These are phyloP conservation scores for Pyrenochaeta sp. DNA, from an alignment of 2,329 filamentous ascomycete genomes.

Conservation along the genomic window DNA sequence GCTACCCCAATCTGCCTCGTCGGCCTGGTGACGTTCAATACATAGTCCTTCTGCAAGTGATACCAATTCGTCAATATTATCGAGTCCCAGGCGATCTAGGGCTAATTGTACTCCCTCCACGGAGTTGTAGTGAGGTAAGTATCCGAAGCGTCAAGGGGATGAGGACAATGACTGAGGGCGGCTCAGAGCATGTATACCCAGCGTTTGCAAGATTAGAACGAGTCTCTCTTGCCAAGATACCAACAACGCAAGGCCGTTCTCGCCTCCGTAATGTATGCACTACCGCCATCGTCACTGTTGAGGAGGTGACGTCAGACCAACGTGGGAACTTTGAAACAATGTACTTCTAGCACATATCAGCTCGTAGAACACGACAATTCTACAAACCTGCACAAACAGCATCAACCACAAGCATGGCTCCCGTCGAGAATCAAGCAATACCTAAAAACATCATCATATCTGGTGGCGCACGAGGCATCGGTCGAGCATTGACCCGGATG, in stretches of 20 bases:
- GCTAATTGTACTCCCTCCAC: too few species aligned
- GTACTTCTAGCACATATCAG: constrained; percentile 2
- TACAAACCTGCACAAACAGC: neutral
- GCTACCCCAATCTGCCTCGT: too few species aligned
- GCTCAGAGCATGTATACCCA: too few species aligned
- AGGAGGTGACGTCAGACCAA: constrained; percentile 37
- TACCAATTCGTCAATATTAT: too few species aligned
- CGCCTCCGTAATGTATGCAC: neutral
- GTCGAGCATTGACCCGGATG: constrained; percentile 57
- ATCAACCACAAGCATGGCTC: constrained; percentile 14
- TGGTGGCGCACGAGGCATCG: constrained; percentile 59
- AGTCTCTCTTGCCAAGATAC: neutral
- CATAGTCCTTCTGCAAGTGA: too few species aligned
- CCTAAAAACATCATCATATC: constrained; percentile 51
- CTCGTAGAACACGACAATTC: constrained; percentile 3
- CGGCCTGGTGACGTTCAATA: too few species aligned
- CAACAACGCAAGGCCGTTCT: neutral
- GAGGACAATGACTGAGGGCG: too few species aligned
- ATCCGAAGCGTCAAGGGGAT: too few species aligned
- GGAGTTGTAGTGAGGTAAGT: too few species aligned
- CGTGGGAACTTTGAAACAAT: constrained; percentile 22
- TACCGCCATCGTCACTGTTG: neutral
- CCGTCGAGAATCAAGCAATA: constrained; percentile 13
- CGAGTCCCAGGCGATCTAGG: too few species aligned
- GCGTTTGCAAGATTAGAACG: too few species aligned